These are phyloP conservation scores for Athelia psychrophila DNA, from an alignment of 1,284 basidiomycete species.

Conservation along the genomic window DNA sequence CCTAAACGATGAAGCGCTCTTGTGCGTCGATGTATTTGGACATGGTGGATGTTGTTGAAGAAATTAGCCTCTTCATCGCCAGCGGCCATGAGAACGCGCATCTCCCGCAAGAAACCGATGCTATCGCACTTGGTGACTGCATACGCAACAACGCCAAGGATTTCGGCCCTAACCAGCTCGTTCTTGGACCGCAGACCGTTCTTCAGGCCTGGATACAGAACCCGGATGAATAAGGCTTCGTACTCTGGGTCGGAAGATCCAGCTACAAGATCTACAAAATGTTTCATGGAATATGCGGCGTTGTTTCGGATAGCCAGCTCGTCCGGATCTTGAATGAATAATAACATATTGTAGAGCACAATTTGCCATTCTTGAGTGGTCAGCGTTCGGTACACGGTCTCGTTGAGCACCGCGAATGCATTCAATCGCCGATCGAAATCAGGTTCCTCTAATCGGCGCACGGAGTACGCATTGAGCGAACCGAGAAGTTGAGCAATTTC, in stretches of 20 bases:
- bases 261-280: conserved; percentile 70
- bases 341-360: conserved; percentile 81
- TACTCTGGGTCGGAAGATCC: conserved; percentile 36
- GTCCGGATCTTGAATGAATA: conserved; percentile 86
- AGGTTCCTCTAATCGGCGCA: conserved; percentile 83
- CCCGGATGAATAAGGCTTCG: conserved; percentile 58
- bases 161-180: conserved; percentile 89
- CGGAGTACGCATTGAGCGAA: conserved; percentile 86
- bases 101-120: conserved; percentile 70
- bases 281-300: conserved; percentile 74
- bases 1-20: conserved; percentile 86
- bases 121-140: conserved; percentile 67
- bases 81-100: conserved; percentile 79
- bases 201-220: conserved; percentile 83
- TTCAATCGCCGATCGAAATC: conserved; percentile 87
- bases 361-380: conserved; percentile 76
- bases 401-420: conserved; percentile 80
- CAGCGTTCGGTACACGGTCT: conserved; percentile 48
- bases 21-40: conserved; percentile 90
- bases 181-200: conserved; percentile 77
- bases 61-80: conserved; percentile 97
- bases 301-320: conserved; percentile 89
- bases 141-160: conserved; percentile 79
- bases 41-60: conserved; percentile 95
- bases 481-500: conserved; percentile 55